Base-by-base conservation (phyloP, 2,329 filamentous ascomycete genomes). In the Simplicillium sp. region DNA sequence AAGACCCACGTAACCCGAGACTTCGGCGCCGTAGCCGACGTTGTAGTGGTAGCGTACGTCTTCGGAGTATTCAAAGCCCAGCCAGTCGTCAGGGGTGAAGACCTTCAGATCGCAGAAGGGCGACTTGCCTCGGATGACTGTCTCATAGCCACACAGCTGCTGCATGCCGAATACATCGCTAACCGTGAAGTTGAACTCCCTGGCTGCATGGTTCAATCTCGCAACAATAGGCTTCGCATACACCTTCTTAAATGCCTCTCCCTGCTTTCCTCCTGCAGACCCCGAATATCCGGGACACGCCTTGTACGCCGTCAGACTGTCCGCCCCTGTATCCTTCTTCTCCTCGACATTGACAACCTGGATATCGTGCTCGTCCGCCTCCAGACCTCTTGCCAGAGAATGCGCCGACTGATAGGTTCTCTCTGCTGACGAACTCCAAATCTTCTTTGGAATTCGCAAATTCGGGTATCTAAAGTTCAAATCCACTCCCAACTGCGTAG, bases 11-110 rank as follows among this genome's bases (percentile, higher is more conserved):
- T 67, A 66, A 0, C 76, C 77, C 1, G 75, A 68, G 2, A 77
- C 61, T 0, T 60, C 53, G 47, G 72, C 77, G 5, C 79, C 80
- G 46, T 84, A 84, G 14, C 81, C 81, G 2, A 70, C 64, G 57
- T 83, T 84, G 58, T 80, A 76, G 52, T 77, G 74, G 53, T 82
- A 82, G 50, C 71, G 69, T 46, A 82, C 60, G 46, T 82, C 78
- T 46, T 77, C 77, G 11, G 72, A 67, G 52, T 82, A 82, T 56
- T 82, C 78, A 60, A 78, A 82, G 3, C 65, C 65, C n/a, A 82
- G 71, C 78, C 77, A 82, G 46, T 82, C 77, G 47, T 77, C 70
- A 0, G 75, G 67, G 1, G 67, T 64, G 52, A 82, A 82, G 11
- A 80, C 64, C 13, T 71, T 65, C 0, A 76, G 62, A 40, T 73